Evolutionary conservation across 2,329 filamentous ascomycete species (phyloP).

Genomic region (Polychaeton citri): DNA sequence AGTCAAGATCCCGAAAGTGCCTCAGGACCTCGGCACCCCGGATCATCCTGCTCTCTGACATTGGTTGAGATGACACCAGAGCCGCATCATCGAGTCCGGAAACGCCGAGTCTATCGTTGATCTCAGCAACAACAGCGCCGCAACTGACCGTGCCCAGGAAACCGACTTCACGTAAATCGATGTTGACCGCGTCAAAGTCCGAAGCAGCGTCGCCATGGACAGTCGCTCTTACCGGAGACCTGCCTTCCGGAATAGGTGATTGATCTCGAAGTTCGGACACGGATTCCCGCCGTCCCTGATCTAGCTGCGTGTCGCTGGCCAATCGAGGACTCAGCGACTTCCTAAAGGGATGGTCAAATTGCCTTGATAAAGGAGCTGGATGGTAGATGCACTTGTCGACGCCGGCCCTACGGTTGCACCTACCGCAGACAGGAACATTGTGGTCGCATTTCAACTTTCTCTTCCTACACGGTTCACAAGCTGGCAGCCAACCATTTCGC

Average conservation of each 20-base stretch:
- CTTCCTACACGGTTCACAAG: constrained; percentile 12
- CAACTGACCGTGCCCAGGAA: constrained; percentile 10
- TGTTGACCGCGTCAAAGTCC: constrained; percentile 8
- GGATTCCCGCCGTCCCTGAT: constrained; percentile 1
- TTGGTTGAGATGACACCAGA: background rate
- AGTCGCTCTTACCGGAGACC: background rate
- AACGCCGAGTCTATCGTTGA: constrained; percentile 10
- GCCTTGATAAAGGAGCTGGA: constrained; percentile 11
- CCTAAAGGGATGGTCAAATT: background rate
- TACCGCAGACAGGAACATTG: constrained; percentile 9
- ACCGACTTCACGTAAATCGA: constrained; percentile 4
- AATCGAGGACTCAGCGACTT: constrained; percentile 1
- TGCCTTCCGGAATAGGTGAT: background rate
- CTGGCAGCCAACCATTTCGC: too few relatives aligned
- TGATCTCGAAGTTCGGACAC: background rate
- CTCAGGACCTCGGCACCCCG: constrained; percentile 7
- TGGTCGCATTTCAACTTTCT: constrained; percentile 15
- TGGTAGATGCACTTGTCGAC: constrained; percentile 10
- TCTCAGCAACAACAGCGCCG: constrained; percentile 9
- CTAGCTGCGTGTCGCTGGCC: constrained; percentile 1
- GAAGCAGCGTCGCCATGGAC: constrained; percentile 1
- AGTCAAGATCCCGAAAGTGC: background rate
- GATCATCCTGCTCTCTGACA: constrained; percentile 5
- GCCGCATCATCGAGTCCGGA: constrained; percentile 1
- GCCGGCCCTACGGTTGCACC: constrained; percentile 8